These are phyloP conservation scores for Pyracantha coccinea DNA, from an alignment of 331 rosid genomes.

Conservation along the genomic window DNA sequence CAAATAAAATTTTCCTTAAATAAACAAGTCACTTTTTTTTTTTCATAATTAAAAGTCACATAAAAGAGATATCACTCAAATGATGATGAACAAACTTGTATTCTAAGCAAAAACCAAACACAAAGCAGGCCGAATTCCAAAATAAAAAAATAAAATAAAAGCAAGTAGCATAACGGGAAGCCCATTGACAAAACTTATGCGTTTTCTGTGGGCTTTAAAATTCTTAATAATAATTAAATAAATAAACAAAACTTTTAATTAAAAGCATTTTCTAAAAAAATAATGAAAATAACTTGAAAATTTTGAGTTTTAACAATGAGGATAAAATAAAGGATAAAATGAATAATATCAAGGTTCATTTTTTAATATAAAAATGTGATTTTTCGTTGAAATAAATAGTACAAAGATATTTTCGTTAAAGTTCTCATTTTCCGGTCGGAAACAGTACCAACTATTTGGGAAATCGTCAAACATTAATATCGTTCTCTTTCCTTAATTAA, in stretches of 20 bases:
- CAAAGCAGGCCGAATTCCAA: not conserved
- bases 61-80: not conserved
- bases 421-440: not conserved
- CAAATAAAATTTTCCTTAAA: not conserved
- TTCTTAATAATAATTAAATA: too few relatives aligned
- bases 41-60: not conserved
- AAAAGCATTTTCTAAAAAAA: not conserved
- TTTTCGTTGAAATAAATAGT: too few relatives aligned
- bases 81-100: not conserved
- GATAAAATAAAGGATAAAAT: too few relatives aligned
- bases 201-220: not conserved
- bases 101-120: not conserved
- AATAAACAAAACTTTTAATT: too few relatives aligned
- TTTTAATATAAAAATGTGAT: too few relatives aligned
- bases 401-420: too few relatives aligned
- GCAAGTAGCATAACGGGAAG: not conserved
- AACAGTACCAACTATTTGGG: not conserved
- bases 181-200: not conserved
- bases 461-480: slow-evolving; percentile 12
- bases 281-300: too few relatives aligned
- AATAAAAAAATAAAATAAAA: not conserved
- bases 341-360: too few relatives aligned
- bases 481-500: not conserved
- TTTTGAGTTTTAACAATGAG: too few relatives aligned
- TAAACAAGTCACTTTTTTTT: not conserved